A percentile compares a stretch with the other conserved stretches of the same genome.
These are phyloP conservation scores for Letharia columbiana DNA, from an alignment of 495 filamentous ascomycete genomes.

Conservation along the genomic window DNA sequence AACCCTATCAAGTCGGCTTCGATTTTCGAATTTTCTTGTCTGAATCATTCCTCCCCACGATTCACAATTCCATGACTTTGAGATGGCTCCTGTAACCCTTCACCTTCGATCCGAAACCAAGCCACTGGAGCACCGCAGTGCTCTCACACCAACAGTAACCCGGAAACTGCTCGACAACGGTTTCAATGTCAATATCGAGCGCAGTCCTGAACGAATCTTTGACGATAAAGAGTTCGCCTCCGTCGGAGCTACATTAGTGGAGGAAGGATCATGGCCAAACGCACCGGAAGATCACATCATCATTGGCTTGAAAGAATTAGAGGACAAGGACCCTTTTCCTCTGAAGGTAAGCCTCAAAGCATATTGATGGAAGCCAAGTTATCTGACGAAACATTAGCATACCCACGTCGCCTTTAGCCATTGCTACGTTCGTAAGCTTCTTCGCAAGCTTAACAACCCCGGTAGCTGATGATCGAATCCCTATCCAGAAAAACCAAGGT, in stretches of 20 bases:
- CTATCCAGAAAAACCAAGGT: slow-evolving; percentile 59
- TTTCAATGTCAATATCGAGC: slow-evolving; percentile 77
- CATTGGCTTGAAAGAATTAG: slow-evolving; percentile 88
- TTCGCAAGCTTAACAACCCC: not conserved
- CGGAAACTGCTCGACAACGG: slow-evolving; percentile 75
- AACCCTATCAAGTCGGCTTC: too few species aligned
- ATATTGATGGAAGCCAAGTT: not conserved
- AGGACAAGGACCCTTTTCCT: slow-evolving; percentile 61
- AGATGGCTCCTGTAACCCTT: slow-evolving; percentile 12
- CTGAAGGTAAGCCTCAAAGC: slow-evolving; percentile 41
- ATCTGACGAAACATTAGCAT: slow-evolving; percentile 34
- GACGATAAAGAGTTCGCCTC: slow-evolving; percentile 51
- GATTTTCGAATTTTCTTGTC: too few species aligned
- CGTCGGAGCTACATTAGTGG: slow-evolving; percentile 67
- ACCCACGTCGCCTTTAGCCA: slow-evolving; percentile 56
- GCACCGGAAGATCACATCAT: slow-evolving; percentile 70
- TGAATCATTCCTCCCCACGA: too few species aligned
- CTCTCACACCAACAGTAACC: slow-evolving; percentile 57
- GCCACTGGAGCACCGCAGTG: slow-evolving; percentile 20
- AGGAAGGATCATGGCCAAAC: slow-evolving; percentile 69
- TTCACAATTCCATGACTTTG: too few species aligned
- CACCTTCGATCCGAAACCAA: slow-evolving; percentile 21
- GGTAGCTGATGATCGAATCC: not conserved
- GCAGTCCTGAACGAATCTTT: slow-evolving; percentile 73
- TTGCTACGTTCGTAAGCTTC: slow-evolving; percentile 44